Evolutionary conservation across 306 rosid genomes (phyloP).

Genomic region (Castanea sativa): DNA sequence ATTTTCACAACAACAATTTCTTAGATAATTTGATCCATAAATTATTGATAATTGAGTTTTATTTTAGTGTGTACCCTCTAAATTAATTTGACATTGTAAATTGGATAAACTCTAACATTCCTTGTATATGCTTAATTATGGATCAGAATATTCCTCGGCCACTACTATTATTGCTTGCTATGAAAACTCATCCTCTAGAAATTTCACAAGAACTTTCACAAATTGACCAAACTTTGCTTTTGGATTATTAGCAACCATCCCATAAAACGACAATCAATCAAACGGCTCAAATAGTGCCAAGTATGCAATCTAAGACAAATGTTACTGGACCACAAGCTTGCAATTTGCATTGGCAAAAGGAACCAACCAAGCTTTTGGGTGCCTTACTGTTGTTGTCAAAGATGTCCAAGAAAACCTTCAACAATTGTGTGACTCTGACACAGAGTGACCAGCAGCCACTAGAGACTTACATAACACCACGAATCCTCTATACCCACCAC

Average conservation of each 20-base stretch:
- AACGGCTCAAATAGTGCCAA: not conserved
- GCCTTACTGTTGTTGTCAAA: not conserved
- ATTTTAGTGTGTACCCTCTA: too few relatives aligned
- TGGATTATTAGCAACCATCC: not conserved
- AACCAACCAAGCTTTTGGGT: not conserved
- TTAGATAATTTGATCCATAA: too few relatives aligned
- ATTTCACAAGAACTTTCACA: not conserved
- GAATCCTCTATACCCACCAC: constrained; percentile 43
- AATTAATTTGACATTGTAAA: too few relatives aligned
- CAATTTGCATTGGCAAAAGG: not conserved
- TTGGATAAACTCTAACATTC: too few relatives aligned
- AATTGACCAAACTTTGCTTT: not conserved
- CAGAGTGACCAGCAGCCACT: not conserved
- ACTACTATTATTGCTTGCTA: not conserved
- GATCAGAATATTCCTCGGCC: constrained; percentile 1
- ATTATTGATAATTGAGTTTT: too few relatives aligned
- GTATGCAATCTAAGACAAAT: not conserved
- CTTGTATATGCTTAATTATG: not conserved
- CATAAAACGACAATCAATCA: not conserved
- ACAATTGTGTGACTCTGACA: not conserved
- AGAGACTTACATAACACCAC: constrained; percentile 44
- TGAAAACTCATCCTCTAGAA: too few relatives aligned
- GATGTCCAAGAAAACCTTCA: not conserved
- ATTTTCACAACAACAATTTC: too few relatives aligned
- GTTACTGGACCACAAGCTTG: constrained; percentile 5